phyloP scores from a whole-genome alignment of 2,329 filamentous ascomycete species.

The Magnaporthiopsis poae region DNA sequence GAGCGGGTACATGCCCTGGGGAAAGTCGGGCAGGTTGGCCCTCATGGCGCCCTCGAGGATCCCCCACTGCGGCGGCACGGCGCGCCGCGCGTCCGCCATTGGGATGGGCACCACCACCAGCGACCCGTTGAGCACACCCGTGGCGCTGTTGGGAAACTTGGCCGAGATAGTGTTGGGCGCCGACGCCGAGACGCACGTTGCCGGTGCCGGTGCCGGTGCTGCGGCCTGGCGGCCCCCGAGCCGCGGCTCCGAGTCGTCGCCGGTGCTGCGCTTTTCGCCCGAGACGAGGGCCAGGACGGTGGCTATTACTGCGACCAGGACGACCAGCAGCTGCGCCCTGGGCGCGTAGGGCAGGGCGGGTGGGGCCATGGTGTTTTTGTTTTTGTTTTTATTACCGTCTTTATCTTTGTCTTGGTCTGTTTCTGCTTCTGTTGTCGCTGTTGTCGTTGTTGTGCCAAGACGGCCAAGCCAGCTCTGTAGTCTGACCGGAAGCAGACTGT shows the following conservation, averaged over 20 bases:
- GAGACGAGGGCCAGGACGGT: neutral
- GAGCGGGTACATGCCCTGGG: conserved; percentile 42
- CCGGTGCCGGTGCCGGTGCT: too few relatives aligned
- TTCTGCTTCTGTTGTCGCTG: too few relatives aligned
- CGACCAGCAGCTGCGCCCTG: neutral
- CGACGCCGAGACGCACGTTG: conserved; percentile 19
- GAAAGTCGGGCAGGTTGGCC: conserved; percentile 37
- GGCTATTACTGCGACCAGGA: neutral
- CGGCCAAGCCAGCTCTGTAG: too few relatives aligned
- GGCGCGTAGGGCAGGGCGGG: neutral
- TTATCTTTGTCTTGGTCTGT: too few relatives aligned
- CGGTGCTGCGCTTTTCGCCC: neutral
- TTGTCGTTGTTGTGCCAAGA: too few relatives aligned
- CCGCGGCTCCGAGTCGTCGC: neutral
- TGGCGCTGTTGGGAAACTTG: conserved; percentile 36
- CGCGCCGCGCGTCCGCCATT: conserved; percentile 31
- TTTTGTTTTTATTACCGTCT: too few relatives aligned
- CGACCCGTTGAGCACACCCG: conserved; percentile 45
- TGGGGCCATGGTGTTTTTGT: neutral
- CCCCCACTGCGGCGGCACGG: conserved; percentile 38
- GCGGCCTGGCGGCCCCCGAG: conserved; percentile 2
- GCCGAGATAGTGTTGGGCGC: conserved; percentile 39
- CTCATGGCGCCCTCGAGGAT: conserved; percentile 42
- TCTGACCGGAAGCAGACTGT: too few relatives aligned
- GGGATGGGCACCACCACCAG: conserved; percentile 42